These are phyloP conservation scores for Magnaporthiopsis poae DNA, from an alignment of 2,329 filamentous ascomycete species.

Conservation along the genomic window DNA sequence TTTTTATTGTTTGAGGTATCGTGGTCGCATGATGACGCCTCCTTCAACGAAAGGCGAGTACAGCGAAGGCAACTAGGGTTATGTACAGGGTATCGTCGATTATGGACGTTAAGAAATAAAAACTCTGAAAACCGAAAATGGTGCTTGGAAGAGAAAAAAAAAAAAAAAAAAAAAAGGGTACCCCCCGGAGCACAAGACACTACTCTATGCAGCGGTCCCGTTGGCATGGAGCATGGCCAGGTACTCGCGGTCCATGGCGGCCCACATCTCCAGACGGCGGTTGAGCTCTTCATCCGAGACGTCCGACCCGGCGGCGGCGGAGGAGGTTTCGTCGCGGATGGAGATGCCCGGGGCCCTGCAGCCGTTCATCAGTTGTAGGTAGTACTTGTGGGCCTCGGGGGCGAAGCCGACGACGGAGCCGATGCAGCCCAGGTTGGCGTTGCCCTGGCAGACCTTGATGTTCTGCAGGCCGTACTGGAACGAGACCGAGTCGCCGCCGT, in stretches of 20 bases:
- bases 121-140: background rate
- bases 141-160: background rate
- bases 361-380: constrained; percentile 34
- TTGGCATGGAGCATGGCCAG: background rate
- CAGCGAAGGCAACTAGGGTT: background rate
- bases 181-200: background rate
- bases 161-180: background rate
- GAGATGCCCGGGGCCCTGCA: constrained; percentile 25
- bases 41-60: background rate
- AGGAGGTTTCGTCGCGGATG: constrained; percentile 11
- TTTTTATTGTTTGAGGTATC: background rate
- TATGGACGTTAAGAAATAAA: background rate
- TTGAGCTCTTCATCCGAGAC: constrained; percentile 28
- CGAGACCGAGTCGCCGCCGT: constrained; percentile 23
- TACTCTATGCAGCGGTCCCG: background rate
- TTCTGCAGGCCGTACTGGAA: constrained; percentile 28
- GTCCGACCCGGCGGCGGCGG: constrained; percentile 7
- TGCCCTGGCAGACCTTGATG: constrained; percentile 39
- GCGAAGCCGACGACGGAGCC: constrained; percentile 34
- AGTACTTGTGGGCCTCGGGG: constrained; percentile 35
- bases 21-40: background rate
- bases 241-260: constrained; percentile 7
- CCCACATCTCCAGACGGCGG: constrained; percentile 2
- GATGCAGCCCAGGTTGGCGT: constrained; percentile 39
- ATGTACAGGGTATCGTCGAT: background rate